Conservation (phyloP, 805 yeast genomes). For the Pichia manshurica region DNA sequence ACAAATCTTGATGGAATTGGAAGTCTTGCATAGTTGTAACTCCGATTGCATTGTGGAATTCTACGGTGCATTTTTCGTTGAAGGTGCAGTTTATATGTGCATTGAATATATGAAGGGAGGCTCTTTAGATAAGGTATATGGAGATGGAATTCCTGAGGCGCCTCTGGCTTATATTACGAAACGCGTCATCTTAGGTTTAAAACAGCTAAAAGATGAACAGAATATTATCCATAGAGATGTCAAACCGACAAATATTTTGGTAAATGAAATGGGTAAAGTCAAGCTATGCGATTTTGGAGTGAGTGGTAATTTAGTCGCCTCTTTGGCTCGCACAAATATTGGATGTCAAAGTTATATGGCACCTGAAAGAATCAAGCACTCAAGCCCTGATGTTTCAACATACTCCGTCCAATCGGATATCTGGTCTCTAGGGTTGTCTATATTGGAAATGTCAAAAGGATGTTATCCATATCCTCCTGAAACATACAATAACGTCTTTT, state of each 20-base stretch:
- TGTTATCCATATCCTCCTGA: slow-evolving; percentile 96
- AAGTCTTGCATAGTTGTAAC: slow-evolving; percentile 84
- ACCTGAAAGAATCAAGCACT: slow-evolving; percentile 84
- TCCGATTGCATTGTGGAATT: slow-evolving; percentile 92
- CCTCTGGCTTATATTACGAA: slow-evolving; percentile 76
- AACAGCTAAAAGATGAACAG: slow-evolving; percentile 79
- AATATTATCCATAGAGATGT: slow-evolving; percentile 95
- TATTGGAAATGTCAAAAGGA: slow-evolving; percentile 86
- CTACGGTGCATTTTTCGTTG: slow-evolving; percentile 95
- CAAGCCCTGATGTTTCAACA: slow-evolving; percentile 67
- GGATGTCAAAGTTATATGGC: slow-evolving; percentile 99
- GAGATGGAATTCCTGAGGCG: slow-evolving; percentile 67
- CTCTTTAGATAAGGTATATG: slow-evolving; percentile 80
- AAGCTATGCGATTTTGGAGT: slow-evolving; percentile 96
- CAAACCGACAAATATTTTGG: slow-evolving; percentile 89
- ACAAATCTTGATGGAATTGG: slow-evolving; percentile 94
- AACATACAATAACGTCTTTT: slow-evolving; percentile 81
- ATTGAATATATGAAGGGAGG: slow-evolving; percentile 98
- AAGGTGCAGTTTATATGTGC: slow-evolving; percentile 97
- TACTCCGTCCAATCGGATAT: slow-evolving; percentile 93
- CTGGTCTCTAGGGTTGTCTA: slow-evolving; percentile 88
- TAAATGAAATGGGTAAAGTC: slow-evolving; percentile 71
- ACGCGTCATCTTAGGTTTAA: slow-evolving; percentile 74
- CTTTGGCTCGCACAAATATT: slow-evolving; percentile 89
- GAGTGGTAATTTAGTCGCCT: slow-evolving; percentile 89